Evolutionary conservation across 1,139 yeast genomes (phyloP).

Genomic region (Blastobotrys proliferans): DNA sequence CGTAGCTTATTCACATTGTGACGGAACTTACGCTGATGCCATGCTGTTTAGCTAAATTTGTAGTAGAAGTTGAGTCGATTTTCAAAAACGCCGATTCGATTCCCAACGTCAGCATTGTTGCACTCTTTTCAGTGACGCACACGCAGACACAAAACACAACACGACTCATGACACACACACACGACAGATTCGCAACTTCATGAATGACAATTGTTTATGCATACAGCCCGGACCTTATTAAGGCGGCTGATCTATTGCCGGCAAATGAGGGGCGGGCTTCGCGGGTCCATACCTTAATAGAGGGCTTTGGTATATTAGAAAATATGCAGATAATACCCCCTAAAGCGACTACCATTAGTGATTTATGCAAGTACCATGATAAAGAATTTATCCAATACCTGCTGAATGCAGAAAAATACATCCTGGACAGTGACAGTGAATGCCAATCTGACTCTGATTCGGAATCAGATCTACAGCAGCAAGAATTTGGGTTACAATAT

Average conservation of each 20-base stretch:
- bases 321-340: constrained; percentile 17
- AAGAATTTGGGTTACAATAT: constrained; percentile 38
- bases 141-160: no score
- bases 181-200: background rate
- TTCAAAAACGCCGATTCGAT: no score
- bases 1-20: no score
- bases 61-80: no score
- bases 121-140: no score
- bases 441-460: background rate
- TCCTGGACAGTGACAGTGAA: constrained; percentile 14
- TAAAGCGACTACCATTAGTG: constrained; percentile 25
- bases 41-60: no score
- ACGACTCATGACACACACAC: background rate
- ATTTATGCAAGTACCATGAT: constrained; percentile 41
- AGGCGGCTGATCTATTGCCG: constrained; percentile 46
- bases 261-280: constrained; percentile 51
- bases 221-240: constrained; percentile 30
- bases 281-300: constrained; percentile 42
- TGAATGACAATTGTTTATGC: constrained; percentile 28
- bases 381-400: constrained; percentile 38
- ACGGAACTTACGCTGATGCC: no score
- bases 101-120: no score
- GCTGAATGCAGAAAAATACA: constrained; percentile 25
- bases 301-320: constrained; percentile 40
- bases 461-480: constrained; percentile 3